Conservation (phyloP, 345 rosid genomes). For the Pistacia vera region DNA sequence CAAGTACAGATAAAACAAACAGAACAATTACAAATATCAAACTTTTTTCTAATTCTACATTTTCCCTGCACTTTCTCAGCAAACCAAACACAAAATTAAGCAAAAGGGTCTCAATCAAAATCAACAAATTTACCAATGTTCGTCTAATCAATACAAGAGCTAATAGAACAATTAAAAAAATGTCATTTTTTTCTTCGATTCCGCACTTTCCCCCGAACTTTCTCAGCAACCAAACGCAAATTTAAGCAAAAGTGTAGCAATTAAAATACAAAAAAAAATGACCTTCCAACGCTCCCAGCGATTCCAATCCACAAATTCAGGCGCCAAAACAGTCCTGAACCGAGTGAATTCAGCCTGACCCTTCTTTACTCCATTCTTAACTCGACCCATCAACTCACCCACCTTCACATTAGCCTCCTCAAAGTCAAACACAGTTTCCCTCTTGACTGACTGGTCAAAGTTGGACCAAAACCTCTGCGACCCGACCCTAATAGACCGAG, state of each 20-base stretch:
- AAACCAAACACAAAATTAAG: not conserved
- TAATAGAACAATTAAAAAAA: not conserved
- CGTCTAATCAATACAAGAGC: not conserved
- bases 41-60: not conserved
- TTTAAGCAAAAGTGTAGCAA: not conserved
- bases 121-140: too few species aligned
- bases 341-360: conserved; percentile 52
- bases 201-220: not conserved
- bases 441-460: conserved; percentile 57
- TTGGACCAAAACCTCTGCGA: conserved; percentile 56
- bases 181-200: not conserved
- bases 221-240: not conserved
- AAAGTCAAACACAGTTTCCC: conserved; percentile 66
- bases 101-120: not conserved
- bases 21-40: not conserved
- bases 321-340: conserved; percentile 52
- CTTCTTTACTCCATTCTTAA: conserved; percentile 39
- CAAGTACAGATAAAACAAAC: not conserved
- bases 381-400: conserved; percentile 41
- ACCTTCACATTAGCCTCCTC: conserved; percentile 45
- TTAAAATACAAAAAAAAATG: not conserved
- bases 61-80: conserved; percentile 1
- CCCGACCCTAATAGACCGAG: conserved; percentile 49
- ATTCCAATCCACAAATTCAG: conserved; percentile 66
- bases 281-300: conserved; percentile 91